These are phyloP conservation scores for Paraphoma chrysanthemicola DNA, from an alignment of 2,329 filamentous ascomycete species.

Conservation along the genomic window DNA sequence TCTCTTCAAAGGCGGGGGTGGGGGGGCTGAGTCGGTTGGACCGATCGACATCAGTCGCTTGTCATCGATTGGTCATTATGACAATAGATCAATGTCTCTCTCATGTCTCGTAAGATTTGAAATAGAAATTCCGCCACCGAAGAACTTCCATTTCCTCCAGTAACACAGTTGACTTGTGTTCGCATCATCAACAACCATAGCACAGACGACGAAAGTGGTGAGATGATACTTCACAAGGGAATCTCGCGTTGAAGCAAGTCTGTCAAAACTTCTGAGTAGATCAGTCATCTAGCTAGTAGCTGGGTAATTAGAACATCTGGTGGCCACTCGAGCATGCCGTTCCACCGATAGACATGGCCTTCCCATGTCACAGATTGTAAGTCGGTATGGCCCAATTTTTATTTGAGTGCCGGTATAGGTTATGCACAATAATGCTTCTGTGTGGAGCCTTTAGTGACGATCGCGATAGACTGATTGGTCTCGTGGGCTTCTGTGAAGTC, in stretches of 20 bases:
- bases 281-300: too few relatives aligned
- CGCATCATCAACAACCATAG: constrained; percentile 17
- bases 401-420: constrained; percentile 37
- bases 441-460: constrained; percentile 37
- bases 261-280: too few relatives aligned
- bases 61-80: too few relatives aligned
- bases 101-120: too few relatives aligned
- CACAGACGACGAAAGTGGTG: constrained; percentile 37
- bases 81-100: too few relatives aligned
- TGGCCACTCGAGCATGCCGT: constrained; percentile 31
- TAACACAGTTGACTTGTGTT: constrained; percentile 15
- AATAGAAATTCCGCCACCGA: too few relatives aligned
- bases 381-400: constrained; percentile 24
- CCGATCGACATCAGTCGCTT: too few relatives aligned
- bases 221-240: constrained; percentile 37
- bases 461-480: constrained; percentile 22
- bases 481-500: constrained; percentile 30
- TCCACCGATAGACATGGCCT: constrained; percentile 40
- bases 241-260: constrained; percentile 35
- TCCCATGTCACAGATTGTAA: constrained; percentile 36
- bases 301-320: background rate
- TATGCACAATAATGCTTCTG: constrained; percentile 41
- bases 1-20: too few relatives aligned
- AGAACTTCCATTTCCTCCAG: constrained; percentile 33
- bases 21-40: too few relatives aligned